Conservation (phyloP, 441 rosid species). For the Aquilaria agallochum region DNA sequence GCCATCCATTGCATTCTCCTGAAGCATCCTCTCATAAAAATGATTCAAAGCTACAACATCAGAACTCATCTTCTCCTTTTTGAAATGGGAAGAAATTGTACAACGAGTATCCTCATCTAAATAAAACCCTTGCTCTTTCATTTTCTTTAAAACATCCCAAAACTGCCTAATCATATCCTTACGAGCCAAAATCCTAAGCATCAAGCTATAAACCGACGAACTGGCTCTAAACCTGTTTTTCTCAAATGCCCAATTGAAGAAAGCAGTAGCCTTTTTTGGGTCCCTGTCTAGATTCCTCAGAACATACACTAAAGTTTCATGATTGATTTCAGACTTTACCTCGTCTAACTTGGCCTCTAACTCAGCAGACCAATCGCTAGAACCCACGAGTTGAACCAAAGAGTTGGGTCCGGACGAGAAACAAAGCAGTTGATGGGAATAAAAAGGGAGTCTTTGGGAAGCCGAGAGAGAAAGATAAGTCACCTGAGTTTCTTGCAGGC, state of each 20-base stretch:
- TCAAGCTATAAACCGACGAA: constrained; percentile 52
- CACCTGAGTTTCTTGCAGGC: constrained; percentile 39
- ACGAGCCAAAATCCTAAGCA: constrained; percentile 57
- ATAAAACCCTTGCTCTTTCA: constrained; percentile 70
- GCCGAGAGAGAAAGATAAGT: constrained; percentile 20
- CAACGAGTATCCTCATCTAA: constrained; percentile 64
- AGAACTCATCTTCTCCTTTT: constrained; percentile 36
- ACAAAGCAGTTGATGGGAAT: constrained; percentile 22
- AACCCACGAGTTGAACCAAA: constrained; percentile 36
- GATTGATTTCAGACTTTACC: constrained; percentile 28
- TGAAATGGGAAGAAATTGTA: constrained; percentile 39
- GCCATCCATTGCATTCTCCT: constrained; percentile 51
- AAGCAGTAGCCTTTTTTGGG: constrained; percentile 57
- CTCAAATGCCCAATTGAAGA: constrained; percentile 60
- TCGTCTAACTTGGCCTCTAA: constrained; percentile 39
- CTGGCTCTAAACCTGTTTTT: constrained; percentile 56
- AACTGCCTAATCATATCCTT: constrained; percentile 56
- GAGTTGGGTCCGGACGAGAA: constrained; percentile 49
- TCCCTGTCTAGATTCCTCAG: constrained; percentile 58
- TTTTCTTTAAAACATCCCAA: constrained; percentile 55
- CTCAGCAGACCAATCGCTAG: constrained; percentile 55
- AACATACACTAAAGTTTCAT: constrained; percentile 65
- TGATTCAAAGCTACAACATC: constrained; percentile 60
- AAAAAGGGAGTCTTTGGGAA: constrained; percentile 10
- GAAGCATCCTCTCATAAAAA: constrained; percentile 60